These are phyloP conservation scores for Rhizophora apiculata DNA, from an alignment of 345 rosid species.

Conservation along the genomic window DNA sequence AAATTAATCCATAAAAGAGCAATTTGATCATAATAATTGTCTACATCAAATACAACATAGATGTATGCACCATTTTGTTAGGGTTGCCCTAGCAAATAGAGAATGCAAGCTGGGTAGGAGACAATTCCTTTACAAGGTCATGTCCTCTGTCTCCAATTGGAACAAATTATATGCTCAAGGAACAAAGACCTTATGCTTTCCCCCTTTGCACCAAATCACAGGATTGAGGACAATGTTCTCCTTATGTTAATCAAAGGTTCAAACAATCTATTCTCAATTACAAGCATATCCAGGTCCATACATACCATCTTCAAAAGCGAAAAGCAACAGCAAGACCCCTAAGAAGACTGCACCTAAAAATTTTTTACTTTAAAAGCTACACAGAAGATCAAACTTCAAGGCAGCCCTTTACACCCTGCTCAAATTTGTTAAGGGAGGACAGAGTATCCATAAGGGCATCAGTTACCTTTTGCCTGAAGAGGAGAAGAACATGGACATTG, in stretches of 20 bases:
- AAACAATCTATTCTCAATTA: no score
- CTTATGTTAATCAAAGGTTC: no score
- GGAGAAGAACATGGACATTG: neutral
- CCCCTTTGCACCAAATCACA: no score
- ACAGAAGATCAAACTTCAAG: slow-evolving; percentile 43
- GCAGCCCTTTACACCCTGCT: slow-evolving; percentile 56
- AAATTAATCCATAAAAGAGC: slow-evolving; percentile 30
- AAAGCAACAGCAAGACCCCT: slow-evolving; percentile 16
- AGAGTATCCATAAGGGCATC: slow-evolving; percentile 51
- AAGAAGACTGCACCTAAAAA: slow-evolving; percentile 11
- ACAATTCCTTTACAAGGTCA: no score
- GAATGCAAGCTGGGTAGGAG: no score
- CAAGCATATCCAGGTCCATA: neutral
- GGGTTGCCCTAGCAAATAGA: slow-evolving; percentile 12
- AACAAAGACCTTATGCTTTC: no score
- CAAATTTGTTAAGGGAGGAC: slow-evolving; percentile 55
- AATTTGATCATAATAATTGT: slow-evolving; percentile 20
- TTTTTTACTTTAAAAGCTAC: slow-evolving; percentile 2
- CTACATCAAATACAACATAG: slow-evolving; percentile 19
- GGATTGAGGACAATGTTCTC: no score
- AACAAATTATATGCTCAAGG: no score
- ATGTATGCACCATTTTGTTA: slow-evolving; percentile 23
- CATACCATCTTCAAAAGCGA: neutral
- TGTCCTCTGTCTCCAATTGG: no score
- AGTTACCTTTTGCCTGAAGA: slow-evolving; percentile 44